A percentile compares a stretch with the other conserved stretches of the same genome.
These are phyloP conservation scores for Podospora bellae-mahoneyi DNA, from an alignment of 495 filamentous ascomycete species.

Conservation along the genomic window DNA sequence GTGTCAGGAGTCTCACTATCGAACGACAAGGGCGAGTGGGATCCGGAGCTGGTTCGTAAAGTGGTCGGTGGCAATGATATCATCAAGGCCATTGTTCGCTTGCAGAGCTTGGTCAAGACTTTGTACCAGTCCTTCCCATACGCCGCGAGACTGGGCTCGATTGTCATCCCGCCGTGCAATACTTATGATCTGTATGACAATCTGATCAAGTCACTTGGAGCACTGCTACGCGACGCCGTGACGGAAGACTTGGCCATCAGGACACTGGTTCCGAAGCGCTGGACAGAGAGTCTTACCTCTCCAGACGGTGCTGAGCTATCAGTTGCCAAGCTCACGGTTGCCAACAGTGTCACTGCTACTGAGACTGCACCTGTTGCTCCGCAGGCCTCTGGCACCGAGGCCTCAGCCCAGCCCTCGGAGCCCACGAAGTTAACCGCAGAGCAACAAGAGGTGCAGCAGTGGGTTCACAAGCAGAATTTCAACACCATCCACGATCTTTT, in stretches of 20 bases:
- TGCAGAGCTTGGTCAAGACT: constrained; percentile 69
- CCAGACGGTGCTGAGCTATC: constrained; percentile 1
- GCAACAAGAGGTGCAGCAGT: constrained; percentile 20
- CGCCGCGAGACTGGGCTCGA: constrained; percentile 42
- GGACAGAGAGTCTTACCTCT: constrained; percentile 32
- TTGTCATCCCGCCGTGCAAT: constrained; percentile 65
- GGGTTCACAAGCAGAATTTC: constrained; percentile 54
- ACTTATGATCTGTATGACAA: constrained; percentile 72
- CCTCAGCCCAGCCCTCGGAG: constrained; percentile 16
- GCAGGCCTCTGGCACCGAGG: constrained; percentile 10
- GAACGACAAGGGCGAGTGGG: constrained; percentile 32
- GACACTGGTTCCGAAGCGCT: constrained; percentile 42
- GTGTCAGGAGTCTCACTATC: constrained; percentile 27
- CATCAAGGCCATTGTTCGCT: constrained; percentile 70
- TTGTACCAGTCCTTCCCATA: constrained; percentile 71
- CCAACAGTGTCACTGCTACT: background rate
- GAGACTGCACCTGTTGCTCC: background rate
- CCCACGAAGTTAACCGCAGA: constrained; percentile 28
- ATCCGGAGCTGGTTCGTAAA: constrained; percentile 33
- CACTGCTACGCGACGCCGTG: constrained; percentile 70
- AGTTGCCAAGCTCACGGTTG: constrained; percentile 1
- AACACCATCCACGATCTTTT: constrained; percentile 71
- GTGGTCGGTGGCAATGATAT: constrained; percentile 64
- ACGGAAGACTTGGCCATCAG: constrained; percentile 75
- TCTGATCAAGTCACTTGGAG: constrained; percentile 67